Evolutionary conservation across 345 rosid genomes (phyloP).

Genomic region (Raphanus raphanistrum): DNA sequence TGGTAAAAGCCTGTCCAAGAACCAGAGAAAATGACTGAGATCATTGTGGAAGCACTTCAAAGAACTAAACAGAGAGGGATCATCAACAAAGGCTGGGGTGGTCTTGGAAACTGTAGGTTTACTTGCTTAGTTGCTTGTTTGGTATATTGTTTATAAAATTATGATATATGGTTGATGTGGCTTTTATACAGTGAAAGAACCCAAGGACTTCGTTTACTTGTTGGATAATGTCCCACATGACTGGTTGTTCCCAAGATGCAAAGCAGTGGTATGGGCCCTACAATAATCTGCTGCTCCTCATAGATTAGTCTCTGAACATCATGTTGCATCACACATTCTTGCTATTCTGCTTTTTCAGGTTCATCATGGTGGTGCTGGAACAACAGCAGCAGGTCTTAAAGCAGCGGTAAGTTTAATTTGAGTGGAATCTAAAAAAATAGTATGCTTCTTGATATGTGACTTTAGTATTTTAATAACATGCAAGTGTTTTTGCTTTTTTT

Average conservation of each 20-base stretch:
- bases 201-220: slow-evolving; percentile 76
- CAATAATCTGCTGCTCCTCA: background rate
- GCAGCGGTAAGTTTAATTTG: slow-evolving; percentile 60
- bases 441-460: slow-evolving; percentile 5
- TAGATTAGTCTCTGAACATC: background rate
- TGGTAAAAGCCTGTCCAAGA: slow-evolving; percentile 77
- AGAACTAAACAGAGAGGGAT: slow-evolving; percentile 89
- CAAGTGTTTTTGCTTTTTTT: background rate
- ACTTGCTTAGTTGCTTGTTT: background rate
- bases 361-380: slow-evolving; percentile 52
- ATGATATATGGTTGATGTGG: slow-evolving; percentile 11
- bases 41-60: slow-evolving; percentile 73
- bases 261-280: slow-evolving; percentile 87
- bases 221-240: slow-evolving; percentile 97
- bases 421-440: background rate
- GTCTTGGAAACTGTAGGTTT: slow-evolving; percentile 81
- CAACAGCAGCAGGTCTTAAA: slow-evolving; percentile 91
- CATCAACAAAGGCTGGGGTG: slow-evolving; percentile 99
- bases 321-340: background rate
- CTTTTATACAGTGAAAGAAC: slow-evolving; percentile 70
- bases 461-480: background rate
- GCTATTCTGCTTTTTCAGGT: slow-evolving; percentile 57
- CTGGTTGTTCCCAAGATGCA: slow-evolving; percentile 96
- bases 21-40: slow-evolving; percentile 84
- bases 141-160: background rate